phyloP scores from a whole-genome alignment of 495 filamentous ascomycete genomes.

The Xylaria telfairii region DNA sequence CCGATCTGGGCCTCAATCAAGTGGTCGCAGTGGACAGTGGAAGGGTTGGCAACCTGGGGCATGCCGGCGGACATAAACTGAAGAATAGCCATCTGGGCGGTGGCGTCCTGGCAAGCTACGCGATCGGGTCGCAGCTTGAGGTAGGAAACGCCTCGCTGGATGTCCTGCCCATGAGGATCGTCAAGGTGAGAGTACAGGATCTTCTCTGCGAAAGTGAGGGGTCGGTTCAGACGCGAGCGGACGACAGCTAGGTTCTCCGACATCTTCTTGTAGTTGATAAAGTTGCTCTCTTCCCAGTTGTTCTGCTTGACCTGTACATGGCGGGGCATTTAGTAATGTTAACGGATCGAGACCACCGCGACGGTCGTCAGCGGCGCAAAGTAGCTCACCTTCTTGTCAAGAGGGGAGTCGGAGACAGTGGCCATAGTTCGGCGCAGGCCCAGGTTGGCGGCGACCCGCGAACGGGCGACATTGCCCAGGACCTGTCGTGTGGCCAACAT shows the following conservation, averaged over 20 bases:
- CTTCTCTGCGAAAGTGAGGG: conserved; percentile 96
- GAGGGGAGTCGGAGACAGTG: conserved; percentile 56
- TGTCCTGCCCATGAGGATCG: conserved; percentile 93
- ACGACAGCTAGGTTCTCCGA: conserved; percentile 94
- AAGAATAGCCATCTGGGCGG: conserved; percentile 98
- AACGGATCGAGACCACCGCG: conserved; percentile 12
- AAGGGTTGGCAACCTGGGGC: conserved; percentile 90
- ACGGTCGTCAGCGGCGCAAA: not conserved
- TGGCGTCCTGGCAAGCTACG: conserved; percentile 99
- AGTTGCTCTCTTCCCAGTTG: conserved; percentile 62
- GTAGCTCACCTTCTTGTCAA: conserved; percentile 58
- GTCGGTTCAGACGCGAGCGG: conserved; percentile 84
- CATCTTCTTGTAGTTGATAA: conserved; percentile 87
- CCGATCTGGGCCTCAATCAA: conserved; percentile 98
- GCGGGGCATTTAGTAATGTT: conserved; percentile 36
- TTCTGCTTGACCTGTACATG: conserved; percentile 57
- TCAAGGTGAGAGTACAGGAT: conserved; percentile 98
- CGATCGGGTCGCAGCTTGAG: conserved; percentile 95
- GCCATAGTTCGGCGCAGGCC: conserved; percentile 60
- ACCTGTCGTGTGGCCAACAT: conserved; percentile 64
- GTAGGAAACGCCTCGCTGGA: conserved; percentile 94
- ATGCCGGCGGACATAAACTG: conserved; percentile 99
- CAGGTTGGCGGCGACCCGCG: conserved; percentile 54
- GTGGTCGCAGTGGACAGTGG: conserved; percentile 99
- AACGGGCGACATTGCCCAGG: conserved; percentile 56